Percentiles rank a stretch among this genome's conserved stretches.
Conservation (phyloP, 805 yeast genomes). For the Candida quercuum region DNA sequence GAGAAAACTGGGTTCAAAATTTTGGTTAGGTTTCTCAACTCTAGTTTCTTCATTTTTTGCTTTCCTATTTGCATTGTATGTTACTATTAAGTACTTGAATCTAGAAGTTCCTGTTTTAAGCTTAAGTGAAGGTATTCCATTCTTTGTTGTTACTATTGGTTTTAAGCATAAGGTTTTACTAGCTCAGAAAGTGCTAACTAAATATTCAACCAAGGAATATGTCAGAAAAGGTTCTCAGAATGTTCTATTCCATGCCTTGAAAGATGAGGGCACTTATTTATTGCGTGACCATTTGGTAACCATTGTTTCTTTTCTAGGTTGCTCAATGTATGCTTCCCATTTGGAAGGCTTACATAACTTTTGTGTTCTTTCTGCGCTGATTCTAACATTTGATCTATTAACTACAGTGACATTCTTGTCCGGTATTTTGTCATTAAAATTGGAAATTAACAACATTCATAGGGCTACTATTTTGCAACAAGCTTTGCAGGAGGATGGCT, state of each 20-base stretch:
- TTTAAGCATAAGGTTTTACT: slow-evolving; percentile 79
- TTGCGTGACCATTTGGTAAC: slow-evolving; percentile 75
- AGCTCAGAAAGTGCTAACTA: slow-evolving; percentile 51
- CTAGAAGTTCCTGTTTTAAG: slow-evolving; percentile 65
- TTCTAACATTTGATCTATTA: slow-evolving; percentile 64
- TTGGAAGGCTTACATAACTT: slow-evolving; percentile 76
- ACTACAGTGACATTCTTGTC: slow-evolving; percentile 77
- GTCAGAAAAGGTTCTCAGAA: slow-evolving; percentile 28
- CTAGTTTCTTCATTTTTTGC: slow-evolving; percentile 77
- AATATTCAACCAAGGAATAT: slow-evolving; percentile 21
- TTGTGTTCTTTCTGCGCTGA: slow-evolving; percentile 66
- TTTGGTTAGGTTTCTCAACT: slow-evolving; percentile 82
- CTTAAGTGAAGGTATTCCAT: slow-evolving; percentile 88
- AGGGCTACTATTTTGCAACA: slow-evolving; percentile 71
- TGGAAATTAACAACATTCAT: slow-evolving; percentile 83
- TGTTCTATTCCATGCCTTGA: slow-evolving; percentile 30
- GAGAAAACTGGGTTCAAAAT: slow-evolving; percentile 72
- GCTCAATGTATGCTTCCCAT: slow-evolving; percentile 57
- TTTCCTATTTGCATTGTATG: slow-evolving; percentile 69
- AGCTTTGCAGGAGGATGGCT: slow-evolving; percentile 90
- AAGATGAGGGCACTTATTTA: slow-evolving; percentile 30
- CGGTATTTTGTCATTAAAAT: slow-evolving; percentile 78
- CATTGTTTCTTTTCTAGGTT: slow-evolving; percentile 61
- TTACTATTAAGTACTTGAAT: slow-evolving; percentile 51
- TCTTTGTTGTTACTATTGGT: slow-evolving; percentile 86